These are phyloP conservation scores for Calonectria pseudoturangicola DNA, from an alignment of 2,329 filamentous ascomycete genomes.

Conservation along the genomic window DNA sequence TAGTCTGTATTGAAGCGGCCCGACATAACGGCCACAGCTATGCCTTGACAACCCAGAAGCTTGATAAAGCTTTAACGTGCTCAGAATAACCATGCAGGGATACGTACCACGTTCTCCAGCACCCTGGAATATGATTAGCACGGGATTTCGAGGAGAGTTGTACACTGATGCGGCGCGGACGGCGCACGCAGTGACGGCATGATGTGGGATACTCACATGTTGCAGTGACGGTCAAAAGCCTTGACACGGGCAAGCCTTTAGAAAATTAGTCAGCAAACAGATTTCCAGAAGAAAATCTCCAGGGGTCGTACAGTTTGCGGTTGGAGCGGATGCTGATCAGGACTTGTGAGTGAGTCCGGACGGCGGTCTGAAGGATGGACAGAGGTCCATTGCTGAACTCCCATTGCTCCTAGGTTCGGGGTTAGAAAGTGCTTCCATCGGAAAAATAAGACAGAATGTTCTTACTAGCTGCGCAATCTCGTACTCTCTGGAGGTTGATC, in stretches of 20 bases:
- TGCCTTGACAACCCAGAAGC: not conserved
- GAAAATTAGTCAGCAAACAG: not conserved
- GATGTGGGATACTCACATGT: conserved; percentile 76
- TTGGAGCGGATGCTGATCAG: conserved; percentile 39
- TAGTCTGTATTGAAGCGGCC: not conserved
- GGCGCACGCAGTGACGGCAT: not conserved
- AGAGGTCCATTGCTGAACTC: conserved; percentile 37
- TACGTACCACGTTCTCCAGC: conserved; percentile 36
- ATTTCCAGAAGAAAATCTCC: not conserved
- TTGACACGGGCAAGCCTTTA: conserved; percentile 88
- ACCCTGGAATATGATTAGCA: conserved; percentile 30
- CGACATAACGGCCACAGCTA: not conserved
- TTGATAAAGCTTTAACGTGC: not conserved
- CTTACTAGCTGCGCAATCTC: conserved; percentile 36
- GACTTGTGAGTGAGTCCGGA: conserved; percentile 37
- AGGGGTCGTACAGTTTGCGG: conserved; percentile 32
- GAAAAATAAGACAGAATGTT: not conserved
- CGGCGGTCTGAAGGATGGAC: conserved; percentile 37
- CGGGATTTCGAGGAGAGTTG: not conserved
- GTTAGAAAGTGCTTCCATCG: not conserved
- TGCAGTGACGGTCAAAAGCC: conserved; percentile 98
- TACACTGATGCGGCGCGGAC: not conserved
- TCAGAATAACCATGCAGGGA: not conserved
- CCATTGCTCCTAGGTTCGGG: conserved; percentile 30
- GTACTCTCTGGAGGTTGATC: conserved; percentile 24